phyloP scores from a whole-genome alignment of 805 yeast genomes.

The Saccharomycopsis sp. region DNA sequence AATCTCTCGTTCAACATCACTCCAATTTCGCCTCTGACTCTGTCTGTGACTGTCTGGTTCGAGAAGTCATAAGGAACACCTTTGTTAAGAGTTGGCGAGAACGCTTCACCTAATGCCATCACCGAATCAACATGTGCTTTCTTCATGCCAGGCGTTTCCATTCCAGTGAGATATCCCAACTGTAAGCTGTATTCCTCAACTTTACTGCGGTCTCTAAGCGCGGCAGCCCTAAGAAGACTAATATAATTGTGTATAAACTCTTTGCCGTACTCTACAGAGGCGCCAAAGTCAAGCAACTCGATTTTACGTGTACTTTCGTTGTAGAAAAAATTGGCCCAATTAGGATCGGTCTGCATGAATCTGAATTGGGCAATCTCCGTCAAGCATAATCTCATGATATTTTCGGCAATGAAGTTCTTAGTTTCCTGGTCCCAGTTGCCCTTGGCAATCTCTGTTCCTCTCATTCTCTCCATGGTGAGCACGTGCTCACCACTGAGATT shows the following conservation, averaged over 20 bases:
- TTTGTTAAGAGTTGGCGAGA: constrained; percentile 44
- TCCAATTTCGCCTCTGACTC: constrained; percentile 82
- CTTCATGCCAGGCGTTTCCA: constrained; percentile 82
- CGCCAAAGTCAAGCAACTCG: constrained; percentile 92
- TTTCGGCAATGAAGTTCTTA: constrained; percentile 73
- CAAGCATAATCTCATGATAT: constrained; percentile 81
- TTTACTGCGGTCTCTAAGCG: constrained; percentile 52
- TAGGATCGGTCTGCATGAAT: constrained; percentile 98
- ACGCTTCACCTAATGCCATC: constrained; percentile 88
- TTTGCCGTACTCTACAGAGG: constrained; percentile 71
- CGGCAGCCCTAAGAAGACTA: constrained; percentile 68
- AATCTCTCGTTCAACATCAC: constrained; percentile 87
- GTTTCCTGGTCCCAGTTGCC: constrained; percentile 69
- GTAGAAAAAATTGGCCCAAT: constrained; percentile 96
- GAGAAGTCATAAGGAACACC: constrained; percentile 63
- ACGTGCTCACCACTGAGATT: constrained; percentile 76
- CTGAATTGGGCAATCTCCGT: constrained; percentile 76
- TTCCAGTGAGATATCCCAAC: constrained; percentile 86
- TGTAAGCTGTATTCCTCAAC: constrained; percentile 61
- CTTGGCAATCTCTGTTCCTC: constrained; percentile 76
- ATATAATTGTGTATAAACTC: constrained; percentile 67
- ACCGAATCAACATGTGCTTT: constrained; percentile 90
- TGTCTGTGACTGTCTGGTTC: constrained; percentile 85
- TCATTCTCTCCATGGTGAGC: constrained; percentile 83
- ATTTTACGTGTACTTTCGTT: constrained; percentile 64